Evolutionary conservation across 2,329 filamentous ascomycete species (phyloP), one percentile per base, ranked within the genome.

Genomic region (Beauveria pseudobassiana): DNA sequence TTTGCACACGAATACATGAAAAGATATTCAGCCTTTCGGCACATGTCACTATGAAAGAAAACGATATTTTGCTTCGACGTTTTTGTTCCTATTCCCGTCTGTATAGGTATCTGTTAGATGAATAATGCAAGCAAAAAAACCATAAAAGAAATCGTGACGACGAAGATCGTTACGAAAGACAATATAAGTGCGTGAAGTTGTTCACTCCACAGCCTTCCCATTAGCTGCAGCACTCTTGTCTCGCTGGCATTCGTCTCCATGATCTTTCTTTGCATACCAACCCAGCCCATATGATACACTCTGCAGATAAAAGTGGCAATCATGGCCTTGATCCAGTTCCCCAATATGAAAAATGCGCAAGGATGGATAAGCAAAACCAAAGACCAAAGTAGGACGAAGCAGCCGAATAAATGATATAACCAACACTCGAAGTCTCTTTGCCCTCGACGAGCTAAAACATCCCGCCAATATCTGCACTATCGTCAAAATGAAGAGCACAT

Each of bases 241-340:
- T 18, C 28, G n/a, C 58, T 22, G 40, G 22, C 16, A 16, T 34
- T 8, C 28, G 28, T 43, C 30, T 46, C 34, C 40, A 18, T 55
- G 28, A 18, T 43, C n/a, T 24, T 10, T 18, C n/a, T 22, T 24
- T 30, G 34, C 49, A 22, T 4, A 40, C 49, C 22, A 43, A 8
- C 49, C 28, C 24, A 45, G 40, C 38, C 22, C 58, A 62, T 62
- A 62, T 57, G 20, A 62, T 62, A 62, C 60, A 57, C 5, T 52
- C 52, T 48, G 46, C 24, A 49, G 24, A 22, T 38, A 40, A 62
- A n/a, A 18, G n/a, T 30, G 26, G 48, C 54, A n/a, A 48, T 48
- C 9, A 45, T 55, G 7, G 9, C 6, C n/a, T 40, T 53, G 40
- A 40, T 53, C 14, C n/a, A 26, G 14, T n/a, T 51, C n/a, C 53